phyloP scores from a whole-genome alignment of 176 grass and related monocot genomes.

The Puya raimondii region DNA sequence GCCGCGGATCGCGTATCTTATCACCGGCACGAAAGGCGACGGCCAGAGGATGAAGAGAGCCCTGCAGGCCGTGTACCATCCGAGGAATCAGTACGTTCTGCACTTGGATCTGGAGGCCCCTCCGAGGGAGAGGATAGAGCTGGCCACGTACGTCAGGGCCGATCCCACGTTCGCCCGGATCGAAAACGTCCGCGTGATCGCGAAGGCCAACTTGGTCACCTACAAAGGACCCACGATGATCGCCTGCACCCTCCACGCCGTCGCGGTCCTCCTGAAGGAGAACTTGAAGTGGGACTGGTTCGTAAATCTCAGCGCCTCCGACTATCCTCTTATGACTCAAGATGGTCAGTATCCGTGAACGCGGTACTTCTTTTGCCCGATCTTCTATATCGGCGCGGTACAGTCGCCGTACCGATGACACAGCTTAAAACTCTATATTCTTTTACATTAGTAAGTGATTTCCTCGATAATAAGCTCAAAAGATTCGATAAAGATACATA shows the following conservation, averaged over 20 bases:
- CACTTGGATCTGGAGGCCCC: slow-evolving; percentile 27
- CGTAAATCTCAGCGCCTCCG: slow-evolving; percentile 24
- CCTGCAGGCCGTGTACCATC: slow-evolving; percentile 41
- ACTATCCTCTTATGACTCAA: slow-evolving; percentile 33
- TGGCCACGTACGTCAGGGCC: slow-evolving; percentile 19
- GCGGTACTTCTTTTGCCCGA: neutral
- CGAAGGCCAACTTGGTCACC: slow-evolving; percentile 23
- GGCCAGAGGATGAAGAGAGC: slow-evolving; percentile 66
- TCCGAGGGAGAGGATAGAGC: slow-evolving; percentile 26
- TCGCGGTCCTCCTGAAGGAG: slow-evolving; percentile 15
- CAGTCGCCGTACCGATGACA: too few relatives aligned
- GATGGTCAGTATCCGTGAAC: slow-evolving; percentile 8
- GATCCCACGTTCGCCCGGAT: slow-evolving; percentile 14
- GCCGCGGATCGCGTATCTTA: slow-evolving; percentile 76
- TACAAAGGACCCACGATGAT: slow-evolving; percentile 25
- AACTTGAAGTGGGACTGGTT: slow-evolving; percentile 24
- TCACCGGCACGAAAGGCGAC: slow-evolving; percentile 93
- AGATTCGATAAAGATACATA: too few relatives aligned
- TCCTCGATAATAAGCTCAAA: too few relatives aligned
- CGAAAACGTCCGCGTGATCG: slow-evolving; percentile 18
- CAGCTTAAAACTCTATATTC: too few relatives aligned
- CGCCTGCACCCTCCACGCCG: slow-evolving; percentile 21
- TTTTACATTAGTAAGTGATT: too few relatives aligned
- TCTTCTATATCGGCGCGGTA: too few relatives aligned
- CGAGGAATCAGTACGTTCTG: slow-evolving; percentile 24